A percentile compares a stretch with the other conserved stretches of the same genome.
These are phyloP conservation scores for Monilinia vaccinii-corymbosi DNA, from an alignment of 2,329 filamentous ascomycete genomes.

Conservation along the genomic window DNA sequence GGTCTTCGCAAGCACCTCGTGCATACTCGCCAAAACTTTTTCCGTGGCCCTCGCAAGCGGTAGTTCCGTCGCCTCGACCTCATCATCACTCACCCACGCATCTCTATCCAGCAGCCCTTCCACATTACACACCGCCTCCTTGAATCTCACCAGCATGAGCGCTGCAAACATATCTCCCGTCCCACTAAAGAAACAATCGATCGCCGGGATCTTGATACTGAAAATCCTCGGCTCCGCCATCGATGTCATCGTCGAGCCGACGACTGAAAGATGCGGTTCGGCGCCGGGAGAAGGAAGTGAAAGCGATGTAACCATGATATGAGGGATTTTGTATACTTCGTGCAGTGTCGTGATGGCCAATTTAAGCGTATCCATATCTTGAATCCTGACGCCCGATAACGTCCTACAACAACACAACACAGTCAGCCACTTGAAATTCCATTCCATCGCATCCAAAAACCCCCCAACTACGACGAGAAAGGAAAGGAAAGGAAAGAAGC, in stretches of 20 bases:
- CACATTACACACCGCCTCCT: slow-evolving; percentile 60
- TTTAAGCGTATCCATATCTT: slow-evolving; percentile 61
- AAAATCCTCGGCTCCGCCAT: slow-evolving; percentile 69
- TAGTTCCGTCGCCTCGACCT: slow-evolving; percentile 57
- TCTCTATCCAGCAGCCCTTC: slow-evolving; percentile 40
- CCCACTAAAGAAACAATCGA: slow-evolving; percentile 91
- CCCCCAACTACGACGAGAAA: background rate
- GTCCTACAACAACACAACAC: slow-evolving; percentile 57
- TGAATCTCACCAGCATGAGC: slow-evolving; percentile 75
- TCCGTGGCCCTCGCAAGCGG: slow-evolving; percentile 77
- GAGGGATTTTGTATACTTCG: slow-evolving; percentile 64
- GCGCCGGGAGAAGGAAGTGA: slow-evolving; percentile 47
- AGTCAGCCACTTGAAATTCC: background rate
- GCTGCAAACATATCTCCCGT: slow-evolving; percentile 99
- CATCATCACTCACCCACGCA: slow-evolving; percentile 72
- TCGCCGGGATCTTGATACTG: slow-evolving; percentile 73
- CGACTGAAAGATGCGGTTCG: slow-evolving; percentile 53
- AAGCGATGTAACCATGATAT: slow-evolving; percentile 89
- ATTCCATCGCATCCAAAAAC: background rate
- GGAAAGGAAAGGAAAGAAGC: background rate
- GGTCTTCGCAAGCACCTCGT: slow-evolving; percentile 65
- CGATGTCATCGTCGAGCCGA: slow-evolving; percentile 65
- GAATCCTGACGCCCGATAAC: slow-evolving; percentile 77
- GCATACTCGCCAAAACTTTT: slow-evolving; percentile 89
- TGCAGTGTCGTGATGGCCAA: slow-evolving; percentile 72